Evolutionary conservation across 202 grass and related monocot species (phyloP), one percentile per base, ranked within the genome.

Genomic region (Carex arenaria): DNA sequence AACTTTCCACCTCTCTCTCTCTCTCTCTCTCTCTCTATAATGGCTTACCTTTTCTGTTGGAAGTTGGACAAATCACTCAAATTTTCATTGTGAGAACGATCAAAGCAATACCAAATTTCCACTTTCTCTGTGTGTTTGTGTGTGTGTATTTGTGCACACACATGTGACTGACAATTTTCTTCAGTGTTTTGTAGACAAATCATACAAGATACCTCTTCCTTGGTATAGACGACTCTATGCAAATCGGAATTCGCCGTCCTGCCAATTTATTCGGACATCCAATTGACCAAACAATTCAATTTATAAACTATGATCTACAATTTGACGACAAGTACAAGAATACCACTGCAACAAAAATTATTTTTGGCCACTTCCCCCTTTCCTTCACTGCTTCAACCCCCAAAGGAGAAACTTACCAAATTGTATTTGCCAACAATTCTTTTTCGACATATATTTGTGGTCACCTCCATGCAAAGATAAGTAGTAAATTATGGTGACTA

Each of bases 241-340:
- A 66, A 53, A 79, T 94, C 57, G 94, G 94, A 10, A 93, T 97
- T 85, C 94, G 89, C 23, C 88, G 79, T 61, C 94, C 94, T 61
- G 82, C 92, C 61, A 97, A 97, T 82, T 90, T 97, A 61, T 97
- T 97, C 85, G 92, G 94, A 11, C 92, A 91, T 87, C 86, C 94
- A 86, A 89, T 89, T 60, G 84, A 93, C 62, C 83, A 80, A 87
- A 91, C 85, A 67, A 85, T 92, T 69, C 70, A 91, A 45, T 32
- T 71, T 55, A 83, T 97, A 77, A 85, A 93, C 61, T 93, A 79
- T 43, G 86, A 92, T 84, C 84, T 97, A 70, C 82, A 94, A 57
- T 88, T 88, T 82, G 89, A 85, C 87, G 79, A 85, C 13, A 81
- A 71, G 76, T 67, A 87, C 83, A 87, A 90, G 15, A 68, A 86